These are phyloP conservation scores for Trichoderma semiorbis DNA, from an alignment of 2,329 filamentous ascomycete genomes.

Conservation along the genomic window DNA sequence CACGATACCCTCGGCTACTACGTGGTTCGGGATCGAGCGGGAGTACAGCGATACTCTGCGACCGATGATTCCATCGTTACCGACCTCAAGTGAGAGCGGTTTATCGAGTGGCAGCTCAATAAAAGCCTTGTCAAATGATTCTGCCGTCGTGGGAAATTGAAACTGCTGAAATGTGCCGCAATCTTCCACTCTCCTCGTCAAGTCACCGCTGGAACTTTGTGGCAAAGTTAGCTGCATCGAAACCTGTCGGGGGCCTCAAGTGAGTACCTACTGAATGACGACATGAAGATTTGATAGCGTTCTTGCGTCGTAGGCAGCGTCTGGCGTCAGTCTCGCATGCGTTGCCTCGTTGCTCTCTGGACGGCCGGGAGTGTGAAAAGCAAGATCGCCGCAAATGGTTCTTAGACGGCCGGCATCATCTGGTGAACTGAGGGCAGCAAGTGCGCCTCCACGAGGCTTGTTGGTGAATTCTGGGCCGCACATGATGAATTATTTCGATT, in stretches of 20 bases:
- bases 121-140: constrained; percentile 19
- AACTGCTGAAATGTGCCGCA: constrained; percentile 44
- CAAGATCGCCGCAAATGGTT: constrained; percentile 35
- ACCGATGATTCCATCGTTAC: constrained; percentile 46
- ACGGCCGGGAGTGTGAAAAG: constrained; percentile 42
- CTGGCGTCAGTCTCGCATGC: constrained; percentile 40
- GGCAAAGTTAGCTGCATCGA: background rate
- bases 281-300: constrained; percentile 32
- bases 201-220: constrained; percentile 40
- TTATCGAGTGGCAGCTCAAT: constrained; percentile 36
- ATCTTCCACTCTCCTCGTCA: constrained; percentile 38
- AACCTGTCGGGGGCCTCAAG: background rate
- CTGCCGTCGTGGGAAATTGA: constrained; percentile 25
- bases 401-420: constrained; percentile 7
- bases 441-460: constrained; percentile 43
- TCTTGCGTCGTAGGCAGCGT: constrained; percentile 21
- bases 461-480: constrained; percentile 43
- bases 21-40: constrained; percentile 24
- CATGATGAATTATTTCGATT: constrained; percentile 31
- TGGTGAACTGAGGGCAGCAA: constrained; percentile 41
- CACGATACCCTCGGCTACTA: constrained; percentile 48
- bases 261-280: constrained; percentile 43
- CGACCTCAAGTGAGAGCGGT: constrained; percentile 44
- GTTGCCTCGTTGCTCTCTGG: constrained; percentile 39
- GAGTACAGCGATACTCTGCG: constrained; percentile 43